Conservation (phyloP, 345 rosid species). For the Aquilaria malaccensis region DNA sequence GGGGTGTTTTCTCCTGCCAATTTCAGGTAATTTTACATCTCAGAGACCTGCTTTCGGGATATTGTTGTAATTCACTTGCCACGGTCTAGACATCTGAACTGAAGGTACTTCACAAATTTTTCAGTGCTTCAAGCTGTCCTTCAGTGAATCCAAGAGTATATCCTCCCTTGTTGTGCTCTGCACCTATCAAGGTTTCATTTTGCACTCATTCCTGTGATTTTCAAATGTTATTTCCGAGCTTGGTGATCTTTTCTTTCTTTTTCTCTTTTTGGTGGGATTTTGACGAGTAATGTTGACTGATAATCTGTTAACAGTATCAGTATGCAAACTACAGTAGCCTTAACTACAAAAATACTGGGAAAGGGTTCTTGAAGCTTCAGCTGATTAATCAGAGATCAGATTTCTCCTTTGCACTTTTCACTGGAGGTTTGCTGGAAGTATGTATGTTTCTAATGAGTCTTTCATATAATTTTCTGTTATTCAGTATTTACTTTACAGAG, state of each 20-base stretch:
- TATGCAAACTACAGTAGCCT: conserved; percentile 49
- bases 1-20: conserved; percentile 76
- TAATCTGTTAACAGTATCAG: conserved; percentile 32
- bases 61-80: not conserved
- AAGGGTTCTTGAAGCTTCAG: conserved; percentile 50
- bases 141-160: conserved; percentile 27
- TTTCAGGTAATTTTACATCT: conserved; percentile 36
- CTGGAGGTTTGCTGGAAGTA: conserved; percentile 49
- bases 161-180: conserved; percentile 45
- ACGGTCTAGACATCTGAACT: no score
- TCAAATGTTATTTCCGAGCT: not conserved
- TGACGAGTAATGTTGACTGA: conserved; percentile 1
- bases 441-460: conserved; percentile 21
- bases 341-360: conserved; percentile 35
- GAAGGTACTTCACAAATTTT: not conserved
- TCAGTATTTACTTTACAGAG: not conserved
- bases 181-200: conserved; percentile 48
- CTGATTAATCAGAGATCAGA: conserved; percentile 65
- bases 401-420: conserved; percentile 48
- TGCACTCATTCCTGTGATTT: not conserved
- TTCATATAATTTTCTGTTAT: not conserved
- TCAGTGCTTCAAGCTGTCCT: conserved; percentile 43
- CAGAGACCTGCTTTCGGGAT: not conserved
- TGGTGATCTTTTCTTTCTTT: not conserved
- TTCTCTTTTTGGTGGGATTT: not conserved